These are phyloP conservation scores for Phytomonas francai DNA, from an alignment of 208 protist genomes.

Conservation along the genomic window DNA sequence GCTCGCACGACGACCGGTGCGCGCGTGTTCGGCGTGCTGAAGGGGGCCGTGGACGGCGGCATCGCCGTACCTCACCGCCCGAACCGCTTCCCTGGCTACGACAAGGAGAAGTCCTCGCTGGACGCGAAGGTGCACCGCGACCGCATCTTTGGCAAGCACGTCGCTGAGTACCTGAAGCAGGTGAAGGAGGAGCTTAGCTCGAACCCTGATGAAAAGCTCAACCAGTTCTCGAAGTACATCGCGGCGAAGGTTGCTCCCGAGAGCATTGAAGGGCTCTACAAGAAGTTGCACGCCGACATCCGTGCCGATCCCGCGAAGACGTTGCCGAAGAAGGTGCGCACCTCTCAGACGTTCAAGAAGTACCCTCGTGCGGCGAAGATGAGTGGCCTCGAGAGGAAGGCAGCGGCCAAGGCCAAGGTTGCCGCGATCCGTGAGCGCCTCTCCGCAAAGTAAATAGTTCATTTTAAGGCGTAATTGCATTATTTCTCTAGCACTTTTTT, in stretches of 20 bases:
- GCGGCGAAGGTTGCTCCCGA: slow-evolving; percentile 87
- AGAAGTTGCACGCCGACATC: slow-evolving; percentile 91
- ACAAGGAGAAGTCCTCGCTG: slow-evolving; percentile 80
- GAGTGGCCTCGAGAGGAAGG: slow-evolving; percentile 43
- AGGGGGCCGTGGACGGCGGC: slow-evolving; percentile 97
- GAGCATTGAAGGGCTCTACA: slow-evolving; percentile 93
- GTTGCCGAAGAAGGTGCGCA: slow-evolving; percentile 50
- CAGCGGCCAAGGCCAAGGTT: slow-evolving; percentile 61
- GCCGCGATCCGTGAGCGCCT: slow-evolving; percentile 50
- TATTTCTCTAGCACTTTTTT: neutral
- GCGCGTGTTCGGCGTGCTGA: slow-evolving; percentile 90
- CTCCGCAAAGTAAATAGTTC: slow-evolving; percentile 18
- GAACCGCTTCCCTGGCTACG: slow-evolving; percentile 96
- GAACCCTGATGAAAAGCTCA: slow-evolving; percentile 86
- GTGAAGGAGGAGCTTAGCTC: slow-evolving; percentile 92
- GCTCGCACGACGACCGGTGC: slow-evolving; percentile 95
- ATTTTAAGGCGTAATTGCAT: too few relatives aligned
- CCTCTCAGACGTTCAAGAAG: slow-evolving; percentile 21
- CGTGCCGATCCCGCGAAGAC: slow-evolving; percentile 87
- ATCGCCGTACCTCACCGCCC: slow-evolving; percentile 95
- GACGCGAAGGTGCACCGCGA: slow-evolving; percentile 91
- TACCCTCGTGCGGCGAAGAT: slow-evolving; percentile 44
- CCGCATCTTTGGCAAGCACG: slow-evolving; percentile 97
- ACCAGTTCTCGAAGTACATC: slow-evolving; percentile 95
- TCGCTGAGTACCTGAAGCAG: slow-evolving; percentile 97